Conservation (phyloP, 257 asterid genomes). For the Scutellaria baicalensis region DNA sequence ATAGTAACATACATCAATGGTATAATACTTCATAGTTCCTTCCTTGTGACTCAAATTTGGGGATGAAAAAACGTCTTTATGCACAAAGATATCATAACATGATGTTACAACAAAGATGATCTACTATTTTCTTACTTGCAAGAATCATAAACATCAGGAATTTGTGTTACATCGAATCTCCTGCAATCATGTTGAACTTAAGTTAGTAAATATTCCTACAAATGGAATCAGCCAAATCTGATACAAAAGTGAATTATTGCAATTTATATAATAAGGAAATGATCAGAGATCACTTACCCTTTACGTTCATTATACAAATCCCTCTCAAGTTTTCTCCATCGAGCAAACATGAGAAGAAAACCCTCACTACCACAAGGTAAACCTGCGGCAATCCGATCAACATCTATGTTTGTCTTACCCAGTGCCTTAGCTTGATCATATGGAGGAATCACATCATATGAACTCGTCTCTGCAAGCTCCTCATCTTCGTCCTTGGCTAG, state of each 20-base stretch:
- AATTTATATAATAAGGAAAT: neutral
- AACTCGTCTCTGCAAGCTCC: constrained; percentile 69
- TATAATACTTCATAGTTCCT: constrained; percentile 3
- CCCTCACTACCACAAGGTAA: constrained; percentile 99
- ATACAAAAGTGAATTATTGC: too few relatives aligned
- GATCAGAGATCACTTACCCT: constrained; percentile 39
- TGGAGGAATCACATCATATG: constrained; percentile 76
- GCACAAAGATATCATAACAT: neutral
- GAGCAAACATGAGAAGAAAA: constrained; percentile 98
- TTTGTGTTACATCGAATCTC: constrained; percentile 91
- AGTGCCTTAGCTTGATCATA: constrained; percentile 99
- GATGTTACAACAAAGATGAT: neutral
- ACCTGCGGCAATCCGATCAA: constrained; percentile 97
- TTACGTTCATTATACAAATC: constrained; percentile 94
- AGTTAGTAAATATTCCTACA: constrained; percentile 18
- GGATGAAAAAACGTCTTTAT: neutral
- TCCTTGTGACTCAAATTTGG: neutral
- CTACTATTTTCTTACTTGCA: constrained; percentile 72
- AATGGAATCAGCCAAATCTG: constrained; percentile 1
- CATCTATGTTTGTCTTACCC: constrained; percentile 96
- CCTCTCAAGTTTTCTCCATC: constrained; percentile 97
- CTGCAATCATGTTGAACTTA: constrained; percentile 42
- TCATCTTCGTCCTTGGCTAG: constrained; percentile 90
- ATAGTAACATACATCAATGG: neutral
- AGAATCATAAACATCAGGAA: constrained; percentile 98